Conservation (phyloP, 345 rosid genomes). For the Ailanthus altissimus region DNA sequence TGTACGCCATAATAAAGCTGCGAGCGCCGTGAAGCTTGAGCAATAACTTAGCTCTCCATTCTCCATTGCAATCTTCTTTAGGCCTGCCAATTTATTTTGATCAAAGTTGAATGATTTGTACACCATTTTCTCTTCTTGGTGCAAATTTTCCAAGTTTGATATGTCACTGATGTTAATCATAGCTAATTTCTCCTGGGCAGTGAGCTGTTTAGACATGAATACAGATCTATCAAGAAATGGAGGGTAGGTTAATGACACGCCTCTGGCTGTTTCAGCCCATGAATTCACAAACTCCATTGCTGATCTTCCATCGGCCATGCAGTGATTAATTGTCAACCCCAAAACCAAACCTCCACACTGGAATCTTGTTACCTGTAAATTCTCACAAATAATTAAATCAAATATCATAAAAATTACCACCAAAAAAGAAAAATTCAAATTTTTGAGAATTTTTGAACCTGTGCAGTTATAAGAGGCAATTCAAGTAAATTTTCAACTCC, state of each 20-base stretch:
- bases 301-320: constrained; percentile 24
- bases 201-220: constrained; percentile 10
- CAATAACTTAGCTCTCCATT: constrained; percentile 18
- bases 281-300: constrained; percentile 34
- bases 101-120: constrained; percentile 24
- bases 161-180: constrained; percentile 7
- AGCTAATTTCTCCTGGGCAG: constrained; percentile 10
- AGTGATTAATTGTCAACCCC: constrained; percentile 26
- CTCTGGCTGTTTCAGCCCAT: constrained; percentile 34
- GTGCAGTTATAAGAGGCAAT: constrained; percentile 11
- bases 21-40: constrained; percentile 29
- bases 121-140: constrained; percentile 12
- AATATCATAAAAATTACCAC: background rate
- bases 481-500: background rate
- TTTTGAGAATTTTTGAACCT: background rate
- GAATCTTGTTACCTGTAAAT: constrained; percentile 33
- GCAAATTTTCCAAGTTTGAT: constrained; percentile 15
- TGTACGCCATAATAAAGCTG: constrained; percentile 28
- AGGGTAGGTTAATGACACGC: background rate
- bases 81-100: constrained; percentile 11
- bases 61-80: constrained; percentile 23
- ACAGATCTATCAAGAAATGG: constrained; percentile 25
- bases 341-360: constrained; percentile 26
- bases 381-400: background rate
- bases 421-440: background rate